A percentile compares a stretch with the other conserved stretches of the same genome.
Evolutionary conservation across 495 filamentous ascomycete species (phyloP).

Genomic region (Lasiosphaeriaceae sp.): DNA sequence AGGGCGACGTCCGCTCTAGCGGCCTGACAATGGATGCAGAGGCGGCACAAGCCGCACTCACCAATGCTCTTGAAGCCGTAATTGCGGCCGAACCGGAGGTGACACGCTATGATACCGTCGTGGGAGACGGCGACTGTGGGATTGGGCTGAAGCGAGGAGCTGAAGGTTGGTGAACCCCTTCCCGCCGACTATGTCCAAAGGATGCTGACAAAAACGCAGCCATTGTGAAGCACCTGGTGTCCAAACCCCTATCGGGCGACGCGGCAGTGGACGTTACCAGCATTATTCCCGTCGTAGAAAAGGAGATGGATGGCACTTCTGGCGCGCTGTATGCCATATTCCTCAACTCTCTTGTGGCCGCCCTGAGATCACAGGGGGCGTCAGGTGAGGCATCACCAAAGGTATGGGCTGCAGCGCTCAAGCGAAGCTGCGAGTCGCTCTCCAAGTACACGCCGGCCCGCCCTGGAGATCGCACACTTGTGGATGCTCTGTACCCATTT

Average conservation of each 20-base stretch:
- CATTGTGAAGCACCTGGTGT: constrained; percentile 61
- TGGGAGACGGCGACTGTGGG: constrained; percentile 95
- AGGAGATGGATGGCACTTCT: constrained; percentile 90
- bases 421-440: constrained; percentile 65
- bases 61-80: constrained; percentile 64
- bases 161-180: constrained; percentile 52
- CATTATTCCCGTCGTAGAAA: constrained; percentile 83
- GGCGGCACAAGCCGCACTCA: constrained; percentile 56
- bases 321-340: constrained; percentile 96
- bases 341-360: constrained; percentile 80
- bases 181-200: neutral
- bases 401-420: constrained; percentile 73
- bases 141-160: constrained; percentile 86
- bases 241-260: constrained; percentile 59
- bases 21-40: constrained; percentile 64
- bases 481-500: constrained; percentile 89
- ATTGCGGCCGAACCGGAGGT: constrained; percentile 78
- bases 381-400: constrained; percentile 44
- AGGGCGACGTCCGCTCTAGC: constrained; percentile 55
- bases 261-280: constrained; percentile 65
- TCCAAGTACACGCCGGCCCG: constrained; percentile 85
- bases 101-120: constrained; percentile 84
- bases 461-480: constrained; percentile 82
- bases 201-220: constrained; percentile 40
- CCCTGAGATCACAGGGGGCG: constrained; percentile 54